A percentile compares a stretch with the other conserved stretches of the same genome.
These are phyloP conservation scores for Aspergillus chevalieri DNA, from an alignment of 2,329 filamentous ascomycete species.

Conservation along the genomic window DNA sequence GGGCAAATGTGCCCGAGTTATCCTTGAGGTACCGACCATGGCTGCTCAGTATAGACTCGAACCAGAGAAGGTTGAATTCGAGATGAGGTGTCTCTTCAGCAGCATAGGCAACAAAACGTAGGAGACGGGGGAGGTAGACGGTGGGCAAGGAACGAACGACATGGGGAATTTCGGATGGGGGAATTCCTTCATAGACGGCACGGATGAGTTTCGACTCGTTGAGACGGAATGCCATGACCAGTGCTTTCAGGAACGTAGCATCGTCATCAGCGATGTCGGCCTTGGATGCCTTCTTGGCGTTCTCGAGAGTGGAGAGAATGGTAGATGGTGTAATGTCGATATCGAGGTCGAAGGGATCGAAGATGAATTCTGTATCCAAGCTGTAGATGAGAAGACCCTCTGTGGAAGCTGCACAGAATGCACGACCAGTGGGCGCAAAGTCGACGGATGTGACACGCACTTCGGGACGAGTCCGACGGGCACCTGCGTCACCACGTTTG, in stretches of 20 bases:
- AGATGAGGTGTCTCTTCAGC: conserved; percentile 87
- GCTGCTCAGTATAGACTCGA: conserved; percentile 70
- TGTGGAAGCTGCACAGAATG: conserved; percentile 91
- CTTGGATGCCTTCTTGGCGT: conserved; percentile 28
- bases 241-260: conserved; percentile 75
- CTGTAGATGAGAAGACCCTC: conserved; percentile 93
- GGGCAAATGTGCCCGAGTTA: conserved; percentile 69
- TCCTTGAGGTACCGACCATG: conserved; percentile 83
- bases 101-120: conserved; percentile 82
- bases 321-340: conserved; percentile 86
- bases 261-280: conserved; percentile 56
- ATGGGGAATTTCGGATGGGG: conserved; percentile 65
- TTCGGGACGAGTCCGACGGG: conserved; percentile 68
- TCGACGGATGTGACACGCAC: conserved; percentile 77
- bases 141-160: conserved; percentile 73
- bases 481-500: conserved; percentile 78
- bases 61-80: conserved; percentile 91
- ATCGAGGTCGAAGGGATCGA: conserved; percentile 94
- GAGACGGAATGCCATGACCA: conserved; percentile 95
- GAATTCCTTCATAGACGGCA: conserved; percentile 78
- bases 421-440: conserved; percentile 80
- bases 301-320: conserved; percentile 65
- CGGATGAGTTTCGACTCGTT: conserved; percentile 79
- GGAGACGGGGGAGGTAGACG: conserved; percentile 77
- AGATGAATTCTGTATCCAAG: conserved; percentile 73